Conservation (phyloP, 768 basidiomycete genomes). For the Solioccasus polychromus region DNA sequence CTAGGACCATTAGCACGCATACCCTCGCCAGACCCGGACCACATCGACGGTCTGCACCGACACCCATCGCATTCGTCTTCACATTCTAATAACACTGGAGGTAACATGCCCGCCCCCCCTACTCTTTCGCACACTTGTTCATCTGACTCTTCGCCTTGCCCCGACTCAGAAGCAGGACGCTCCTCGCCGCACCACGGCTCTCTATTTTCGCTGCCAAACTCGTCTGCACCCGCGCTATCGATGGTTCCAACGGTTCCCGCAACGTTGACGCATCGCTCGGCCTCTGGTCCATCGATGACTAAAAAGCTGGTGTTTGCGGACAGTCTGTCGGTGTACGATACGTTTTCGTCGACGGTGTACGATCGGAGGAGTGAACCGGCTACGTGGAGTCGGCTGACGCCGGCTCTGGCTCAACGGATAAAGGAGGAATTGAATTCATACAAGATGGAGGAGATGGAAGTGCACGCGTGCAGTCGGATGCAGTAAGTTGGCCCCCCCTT, state of each 20-base stretch:
- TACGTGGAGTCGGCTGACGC: constrained; percentile 95
- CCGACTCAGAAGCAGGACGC: constrained; percentile 37
- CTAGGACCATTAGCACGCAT: constrained; percentile 78
- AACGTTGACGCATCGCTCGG: constrained; percentile 66
- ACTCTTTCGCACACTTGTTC: constrained; percentile 53
- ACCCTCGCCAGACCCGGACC: constrained; percentile 80
- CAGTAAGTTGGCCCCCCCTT: too few relatives aligned
- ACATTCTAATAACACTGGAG: constrained; percentile 30
- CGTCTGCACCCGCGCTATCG: constrained; percentile 85
- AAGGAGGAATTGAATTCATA: constrained; percentile 98
- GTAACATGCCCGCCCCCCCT: constrained; percentile 44
- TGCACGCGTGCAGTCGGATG: constrained; percentile 88
- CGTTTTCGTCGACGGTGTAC: constrained; percentile 89
- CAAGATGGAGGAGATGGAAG: constrained; percentile 99
- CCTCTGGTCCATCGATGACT: constrained; percentile 68
- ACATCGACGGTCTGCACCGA: constrained; percentile 82
- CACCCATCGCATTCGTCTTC: constrained; percentile 57
- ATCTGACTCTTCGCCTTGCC: constrained; percentile 33
- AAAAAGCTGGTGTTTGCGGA: constrained; percentile 87
- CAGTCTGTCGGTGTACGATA: constrained; percentile 93
- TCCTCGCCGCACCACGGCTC: constrained; percentile 35
- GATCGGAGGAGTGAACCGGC: constrained; percentile 95
- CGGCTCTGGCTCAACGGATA: constrained; percentile 91
- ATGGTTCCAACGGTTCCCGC: constrained; percentile 46
- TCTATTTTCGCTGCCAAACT: constrained; percentile 81